phyloP scores from a whole-genome alignment of 306 rosid genomes.

The Sicyos baderoa region DNA sequence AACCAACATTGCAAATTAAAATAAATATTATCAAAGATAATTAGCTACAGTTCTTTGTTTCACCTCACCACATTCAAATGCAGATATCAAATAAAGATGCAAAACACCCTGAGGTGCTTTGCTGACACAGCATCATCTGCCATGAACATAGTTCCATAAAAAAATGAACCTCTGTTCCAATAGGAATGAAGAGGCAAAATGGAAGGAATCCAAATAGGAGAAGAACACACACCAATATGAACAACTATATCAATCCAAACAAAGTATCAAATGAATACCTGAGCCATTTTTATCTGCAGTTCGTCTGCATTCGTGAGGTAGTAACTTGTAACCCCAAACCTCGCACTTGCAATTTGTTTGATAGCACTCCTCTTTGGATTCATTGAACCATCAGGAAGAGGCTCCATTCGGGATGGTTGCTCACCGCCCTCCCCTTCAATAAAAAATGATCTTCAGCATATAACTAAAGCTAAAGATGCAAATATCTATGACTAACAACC shows the following conservation, averaged over 20 bases:
- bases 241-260: neutral
- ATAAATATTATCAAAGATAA: conserved; percentile 17
- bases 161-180: conserved; percentile 35
- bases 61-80: conserved; percentile 42
- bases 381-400: conserved; percentile 80
- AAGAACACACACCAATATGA: neutral
- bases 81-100: conserved; percentile 38
- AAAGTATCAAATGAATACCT: conserved; percentile 48
- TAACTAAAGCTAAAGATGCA: neutral
- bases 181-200: conserved; percentile 25
- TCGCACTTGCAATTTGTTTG: conserved; percentile 97
- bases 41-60: conserved; percentile 14
- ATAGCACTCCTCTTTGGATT: conserved; percentile 95
- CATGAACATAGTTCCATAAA: conserved; percentile 45
- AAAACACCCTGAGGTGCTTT: conserved; percentile 57
- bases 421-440: conserved; percentile 97
- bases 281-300: conserved; percentile 98
- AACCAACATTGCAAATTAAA: conserved; percentile 24
- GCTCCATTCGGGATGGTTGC: conserved; percentile 96
- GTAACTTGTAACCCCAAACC: conserved; percentile 97
- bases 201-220: conserved; percentile 13
- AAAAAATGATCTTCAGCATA: neutral
- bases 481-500: neutral
- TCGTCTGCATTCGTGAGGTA: conserved; percentile 96
- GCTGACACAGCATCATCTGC: conserved; percentile 51